Conservation (phyloP, 768 basidiomycete species). For the Amyloporia xantha region DNA sequence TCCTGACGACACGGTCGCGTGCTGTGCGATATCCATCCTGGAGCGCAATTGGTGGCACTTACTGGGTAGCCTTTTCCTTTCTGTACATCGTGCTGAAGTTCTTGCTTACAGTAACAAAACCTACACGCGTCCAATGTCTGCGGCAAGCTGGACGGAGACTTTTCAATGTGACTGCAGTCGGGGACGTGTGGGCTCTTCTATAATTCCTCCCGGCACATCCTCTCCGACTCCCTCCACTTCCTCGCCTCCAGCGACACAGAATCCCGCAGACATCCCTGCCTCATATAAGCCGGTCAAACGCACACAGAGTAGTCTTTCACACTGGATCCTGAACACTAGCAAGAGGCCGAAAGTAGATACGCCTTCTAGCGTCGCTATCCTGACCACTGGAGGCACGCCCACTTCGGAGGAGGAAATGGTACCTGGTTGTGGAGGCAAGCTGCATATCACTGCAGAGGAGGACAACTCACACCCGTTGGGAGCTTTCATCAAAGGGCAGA, state of each 20-base stretch:
- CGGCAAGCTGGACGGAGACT: background rate
- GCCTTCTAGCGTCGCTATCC: background rate
- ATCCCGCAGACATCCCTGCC: background rate
- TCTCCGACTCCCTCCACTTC: background rate
- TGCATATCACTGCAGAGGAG: conserved; percentile 8
- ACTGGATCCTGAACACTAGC: conserved; percentile 7
- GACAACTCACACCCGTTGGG: conserved; percentile 13
- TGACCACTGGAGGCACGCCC: background rate
- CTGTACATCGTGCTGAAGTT: background rate
- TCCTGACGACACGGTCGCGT: too few species aligned
- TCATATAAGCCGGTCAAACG: conserved; percentile 6
- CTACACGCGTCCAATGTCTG: background rate
- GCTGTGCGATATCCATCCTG: background rate
- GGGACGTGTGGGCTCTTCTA: background rate
- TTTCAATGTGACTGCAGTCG: conserved; percentile 6
- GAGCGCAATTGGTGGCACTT: too few species aligned
- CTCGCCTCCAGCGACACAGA: too few species aligned
- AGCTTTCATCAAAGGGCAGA: conserved; percentile 13
- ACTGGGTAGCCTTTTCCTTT: too few species aligned
- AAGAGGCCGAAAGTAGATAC: background rate
- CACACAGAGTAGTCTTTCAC: conserved; percentile 8
- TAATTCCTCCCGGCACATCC: background rate
- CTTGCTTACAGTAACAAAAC: background rate
- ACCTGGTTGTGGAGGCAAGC: conserved; percentile 11
- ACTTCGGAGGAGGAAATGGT: background rate